Evolutionary conservation across 192 early-diverging fungal genomes (phyloP), one percentile per base, ranked within the genome.

Genomic region (Entomortierella beljakovae): DNA sequence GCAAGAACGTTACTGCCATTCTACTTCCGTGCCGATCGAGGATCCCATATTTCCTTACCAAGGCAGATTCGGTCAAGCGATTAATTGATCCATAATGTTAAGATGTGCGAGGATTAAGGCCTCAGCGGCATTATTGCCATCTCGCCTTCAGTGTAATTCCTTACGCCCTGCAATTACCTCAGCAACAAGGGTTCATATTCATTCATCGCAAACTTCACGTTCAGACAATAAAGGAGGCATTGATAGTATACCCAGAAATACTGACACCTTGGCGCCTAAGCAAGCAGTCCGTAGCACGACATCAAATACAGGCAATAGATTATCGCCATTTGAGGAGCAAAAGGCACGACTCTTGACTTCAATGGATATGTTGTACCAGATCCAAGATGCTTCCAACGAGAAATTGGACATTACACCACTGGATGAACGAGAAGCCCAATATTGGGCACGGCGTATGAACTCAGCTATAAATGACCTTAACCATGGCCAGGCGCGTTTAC

Each of bases 331-430:
- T 53, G 61, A 69, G 50, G 25, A 20, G 4, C 75, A 79, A 25
- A 77, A 77, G 37, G 50, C 42, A 11, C 37, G 60, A 9, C 37
- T 77, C 7, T 52, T 77, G 49, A 64, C 66, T 0, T 68, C 73
- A 11, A 77, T 77, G 73, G 73, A 77, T 22, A 77, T 77, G 73
- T 48, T 77, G 20, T 68, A 57, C 51, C 73, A 77, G 48, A 62
- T 77, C 22, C 73, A 77, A 46, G 73, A 77, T 48, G 73, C 73
- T 8, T 66, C 73, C 6, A 8, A 52, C 1, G 73, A 77, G 38
- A 77, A 64, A 40, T 29, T 37, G 43, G 59, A 68, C 49, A 46
- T 37, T 13, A 75, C 64, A 15, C 72, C 73, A 2, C 22, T 68
- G n/a, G 73, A 68, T 23, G 73, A 77, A 33, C 66, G 69, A 35